Conservation (phyloP, 352 stramenopile species). For the Globisporangium camurandrum region DNA sequence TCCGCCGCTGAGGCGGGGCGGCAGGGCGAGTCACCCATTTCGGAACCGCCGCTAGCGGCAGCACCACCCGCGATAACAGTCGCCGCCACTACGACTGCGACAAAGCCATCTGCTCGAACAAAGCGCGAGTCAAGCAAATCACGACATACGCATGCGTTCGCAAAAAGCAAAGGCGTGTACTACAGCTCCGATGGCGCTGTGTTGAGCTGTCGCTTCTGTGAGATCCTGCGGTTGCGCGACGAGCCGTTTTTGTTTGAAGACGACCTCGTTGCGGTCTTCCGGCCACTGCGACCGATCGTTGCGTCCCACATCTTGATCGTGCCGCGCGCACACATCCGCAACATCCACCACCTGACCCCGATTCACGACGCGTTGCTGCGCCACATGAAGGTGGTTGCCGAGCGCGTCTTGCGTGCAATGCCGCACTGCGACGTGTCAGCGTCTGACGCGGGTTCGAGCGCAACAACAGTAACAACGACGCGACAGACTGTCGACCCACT, state of each 20-base stretch:
- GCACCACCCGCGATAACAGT: no score
- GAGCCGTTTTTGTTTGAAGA: conserved; percentile 76
- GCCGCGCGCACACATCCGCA: conserved; percentile 68
- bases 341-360: conserved; percentile 56
- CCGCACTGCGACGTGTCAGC: conserved; percentile 4
- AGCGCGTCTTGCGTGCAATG: conserved; percentile 24
- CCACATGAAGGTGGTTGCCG: conserved; percentile 57
- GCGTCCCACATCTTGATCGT: conserved; percentile 76
- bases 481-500: not conserved
- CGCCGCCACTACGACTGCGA: no score
- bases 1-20: no score
- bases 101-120: no score
- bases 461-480: not conserved
- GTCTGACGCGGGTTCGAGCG: no score
- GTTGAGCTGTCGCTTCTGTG: conserved; percentile 69
- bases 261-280: conserved; percentile 71
- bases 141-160: no score
- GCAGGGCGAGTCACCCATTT: no score
- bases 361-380: conserved; percentile 43
- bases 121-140: no score
- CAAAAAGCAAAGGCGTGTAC: conserved; percentile 61
- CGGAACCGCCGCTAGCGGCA: no score
- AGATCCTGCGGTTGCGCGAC: conserved; percentile 51
- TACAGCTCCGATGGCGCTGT: conserved; percentile 57
- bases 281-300: conserved; percentile 57